phyloP scores from a whole-genome alignment of 352 stramenopile species.

The Lagenidium giganteum region DNA sequence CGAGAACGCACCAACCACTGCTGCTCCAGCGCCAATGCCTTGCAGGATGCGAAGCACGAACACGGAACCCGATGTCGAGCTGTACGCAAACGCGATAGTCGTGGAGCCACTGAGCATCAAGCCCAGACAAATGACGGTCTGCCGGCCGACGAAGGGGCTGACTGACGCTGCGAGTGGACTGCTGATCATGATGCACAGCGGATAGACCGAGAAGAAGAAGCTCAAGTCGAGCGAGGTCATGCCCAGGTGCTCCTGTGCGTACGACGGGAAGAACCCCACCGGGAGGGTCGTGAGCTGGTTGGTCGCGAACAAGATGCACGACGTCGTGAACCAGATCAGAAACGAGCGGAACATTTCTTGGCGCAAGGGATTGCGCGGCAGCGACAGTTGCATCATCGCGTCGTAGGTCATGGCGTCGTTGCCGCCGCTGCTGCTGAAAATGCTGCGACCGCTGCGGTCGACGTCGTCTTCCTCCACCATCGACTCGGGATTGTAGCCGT shows the following conservation, averaged over 20 bases:
- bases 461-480: slow-evolving; percentile 20
- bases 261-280: slow-evolving; percentile 69
- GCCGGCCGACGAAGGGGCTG: slow-evolving; percentile 36
- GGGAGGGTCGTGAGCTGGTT: slow-evolving; percentile 73
- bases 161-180: slow-evolving; percentile 45
- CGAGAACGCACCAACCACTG: slow-evolving; percentile 58
- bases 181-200: slow-evolving; percentile 70
- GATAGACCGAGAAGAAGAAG: slow-evolving; percentile 71
- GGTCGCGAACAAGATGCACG: slow-evolving; percentile 53
- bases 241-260: slow-evolving; percentile 35
- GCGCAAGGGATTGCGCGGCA: slow-evolving; percentile 46
- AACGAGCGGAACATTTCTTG: slow-evolving; percentile 31
- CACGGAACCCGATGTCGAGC: slow-evolving; percentile 22
- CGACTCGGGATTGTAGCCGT: no score
- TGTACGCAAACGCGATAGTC: slow-evolving; percentile 68
- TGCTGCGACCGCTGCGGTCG: slow-evolving; percentile 29
- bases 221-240: slow-evolving; percentile 47
- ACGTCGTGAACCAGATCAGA: slow-evolving; percentile 42
- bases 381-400: slow-evolving; percentile 57
- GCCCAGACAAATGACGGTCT: slow-evolving; percentile 66
- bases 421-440: slow-evolving; percentile 19
- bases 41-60: slow-evolving; percentile 55
- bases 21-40: slow-evolving; percentile 47
- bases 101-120: slow-evolving; percentile 55
- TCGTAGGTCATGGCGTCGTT: slow-evolving; percentile 41